phyloP scores from a whole-genome alignment of 345 rosid species.

The Draba incana region DNA sequence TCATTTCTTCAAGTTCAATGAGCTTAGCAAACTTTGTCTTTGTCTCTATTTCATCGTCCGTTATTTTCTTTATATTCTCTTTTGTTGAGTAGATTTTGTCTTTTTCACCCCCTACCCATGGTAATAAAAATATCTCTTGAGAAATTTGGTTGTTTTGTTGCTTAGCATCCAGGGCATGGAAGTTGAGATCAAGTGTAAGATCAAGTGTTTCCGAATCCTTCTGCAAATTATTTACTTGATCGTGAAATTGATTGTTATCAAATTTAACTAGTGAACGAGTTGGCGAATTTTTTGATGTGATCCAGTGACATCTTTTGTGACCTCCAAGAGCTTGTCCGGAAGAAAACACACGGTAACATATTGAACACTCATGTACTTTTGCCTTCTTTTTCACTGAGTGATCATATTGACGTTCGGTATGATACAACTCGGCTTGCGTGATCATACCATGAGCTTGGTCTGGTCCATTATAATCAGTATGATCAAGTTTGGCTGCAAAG shows the following conservation, averaged over 20 bases:
- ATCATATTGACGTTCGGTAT: slow-evolving; percentile 32
- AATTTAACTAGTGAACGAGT: slow-evolving; percentile 49
- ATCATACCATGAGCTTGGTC: slow-evolving; percentile 45
- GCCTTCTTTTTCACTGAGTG: slow-evolving; percentile 14
- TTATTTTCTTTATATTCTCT: neutral
- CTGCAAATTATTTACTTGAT: slow-evolving; percentile 40
- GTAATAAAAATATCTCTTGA: slow-evolving; percentile 43
- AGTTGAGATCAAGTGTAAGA: slow-evolving; percentile 64
- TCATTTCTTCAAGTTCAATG: slow-evolving; percentile 56
- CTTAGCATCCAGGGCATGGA: slow-evolving; percentile 43
- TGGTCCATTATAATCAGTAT: slow-evolving; percentile 41
- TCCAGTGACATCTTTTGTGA: slow-evolving; percentile 64
- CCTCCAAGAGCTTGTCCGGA: slow-evolving; percentile 62
- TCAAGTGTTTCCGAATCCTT: slow-evolving; percentile 40
- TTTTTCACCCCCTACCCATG: slow-evolving; percentile 43
- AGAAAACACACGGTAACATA: slow-evolving; percentile 50
- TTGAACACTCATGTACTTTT: slow-evolving; percentile 45
- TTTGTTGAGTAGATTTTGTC: neutral
- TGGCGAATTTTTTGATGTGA: slow-evolving; percentile 55
- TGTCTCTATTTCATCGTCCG: slow-evolving; percentile 35
- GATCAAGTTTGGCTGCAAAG: slow-evolving; percentile 70
- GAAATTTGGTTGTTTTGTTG: slow-evolving; percentile 21
- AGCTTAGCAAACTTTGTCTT: slow-evolving; percentile 57
- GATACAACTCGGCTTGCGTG: slow-evolving; percentile 56
- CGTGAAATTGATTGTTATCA: slow-evolving; percentile 41